Base-by-base conservation (phyloP, 768 basidiomycete species). In the Boletus pseudo-olivaceus region DNA sequence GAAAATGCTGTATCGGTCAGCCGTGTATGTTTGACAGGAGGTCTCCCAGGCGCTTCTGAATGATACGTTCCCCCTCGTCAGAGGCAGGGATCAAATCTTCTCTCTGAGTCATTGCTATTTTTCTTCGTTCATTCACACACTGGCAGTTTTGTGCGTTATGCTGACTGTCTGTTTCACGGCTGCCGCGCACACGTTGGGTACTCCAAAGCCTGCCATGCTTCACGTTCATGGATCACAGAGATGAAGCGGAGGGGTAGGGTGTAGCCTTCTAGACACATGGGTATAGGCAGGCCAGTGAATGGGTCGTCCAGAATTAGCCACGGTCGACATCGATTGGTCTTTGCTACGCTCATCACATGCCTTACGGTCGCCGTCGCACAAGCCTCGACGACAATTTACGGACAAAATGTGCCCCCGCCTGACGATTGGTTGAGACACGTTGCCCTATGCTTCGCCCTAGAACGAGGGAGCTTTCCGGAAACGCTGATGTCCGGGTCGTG, bases 11-110 rank as follows among this genome's bases (percentile, higher is more conserved):
- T 70, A 68, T 69, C 64, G 43, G 17, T 51, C 47, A 39, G 51
- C 46, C 15, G 10, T 47, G 20, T 35, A 49, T n/a, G 30, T 44
- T 49, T 46, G 69, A 70, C 59, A 41, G 63, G 51, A 59, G 69
- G 69, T 65, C 67, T 23, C 41, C 12, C 4, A 38, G 67, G 57
- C 62, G 71, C 67, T 69, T 39, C 63, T 60, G 57, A 39, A 57
- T 67, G 69, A 71, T 61, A 29, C 27, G n/a, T 20, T 61, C 51
- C 58, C 60, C 20, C 61, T 59, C 51, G 2, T 15, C 9, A 7
- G 12, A n/a, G 53, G 49, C 58, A 30, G 62, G 62, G 60, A 59
- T 12, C 5, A 7, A 51, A 71, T 71, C 69, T 71, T 71, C 69
- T 71, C 71, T 72, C 71, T 72, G 69, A 70, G 33, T 50, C 32